Evolutionary conservation across 208 protist species (phyloP), one percentile per base, ranked within the genome.

Genomic region (Sergeia podlipaevii): DNA sequence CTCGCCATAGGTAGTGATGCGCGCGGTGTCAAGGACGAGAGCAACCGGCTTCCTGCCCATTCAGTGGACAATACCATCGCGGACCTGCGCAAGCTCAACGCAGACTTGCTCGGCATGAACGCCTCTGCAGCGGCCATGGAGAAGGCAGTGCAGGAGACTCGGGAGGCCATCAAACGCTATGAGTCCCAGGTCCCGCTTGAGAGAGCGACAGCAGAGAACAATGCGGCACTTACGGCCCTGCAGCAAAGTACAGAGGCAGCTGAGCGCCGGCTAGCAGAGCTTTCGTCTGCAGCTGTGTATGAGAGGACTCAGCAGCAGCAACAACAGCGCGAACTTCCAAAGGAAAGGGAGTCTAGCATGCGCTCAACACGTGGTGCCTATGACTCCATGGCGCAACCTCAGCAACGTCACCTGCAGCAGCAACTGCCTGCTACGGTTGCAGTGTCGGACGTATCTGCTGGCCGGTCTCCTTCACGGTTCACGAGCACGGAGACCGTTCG

Each of bases 51-150:
- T n/a, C n/a, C n/a, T n/a, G n/a, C n/a, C n/a, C n/a, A n/a, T n/a
- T n/a, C n/a, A n/a, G 77, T 93, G 49, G 55, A 75, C 28, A 60
- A 44, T 33, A 80, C 73, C 0, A 61, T 89, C 18, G 64, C 63
- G 0, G 79, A 78, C 48, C 60, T 93, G 41, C 41, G 77, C n/a
- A 55, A 65, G 20, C 73, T 93, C 45, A 85, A 88, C 47, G 60
- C 62, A 8, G 70, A 87, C 46, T 44, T 93, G 7, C 57, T 78
- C 46, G 70, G 59, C 7, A 74, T 85, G n/a, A 83, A 75, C 45
- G 57, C 58, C 3, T 88, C 85, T 13, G 61, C 85, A 0, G 85
- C 75, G 26, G 71, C 74, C 1, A 93, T 93, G 81, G 85, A 82
- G 28, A 71, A 65, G 48, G 85, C 85, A 13, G 82, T 93, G 41